phyloP scores from a whole-genome alignment of 2,329 filamentous ascomycete genomes.

The Clathrospora elynae region DNA sequence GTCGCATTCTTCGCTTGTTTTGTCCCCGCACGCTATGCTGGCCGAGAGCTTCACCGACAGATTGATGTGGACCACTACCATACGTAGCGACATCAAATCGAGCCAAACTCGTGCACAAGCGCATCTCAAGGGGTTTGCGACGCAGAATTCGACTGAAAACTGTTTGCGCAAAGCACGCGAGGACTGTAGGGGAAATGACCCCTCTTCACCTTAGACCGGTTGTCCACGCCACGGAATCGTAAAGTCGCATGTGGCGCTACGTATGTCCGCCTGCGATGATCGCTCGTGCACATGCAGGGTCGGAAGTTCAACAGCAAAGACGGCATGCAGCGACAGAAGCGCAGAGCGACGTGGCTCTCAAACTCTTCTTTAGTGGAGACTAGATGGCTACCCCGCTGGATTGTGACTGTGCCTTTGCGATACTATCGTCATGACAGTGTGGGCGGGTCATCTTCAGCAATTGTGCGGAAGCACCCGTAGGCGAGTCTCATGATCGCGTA shows the following conservation, averaged over 20 bases:
- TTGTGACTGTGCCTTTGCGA: slow-evolving; percentile 17
- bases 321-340: slow-evolving; percentile 12
- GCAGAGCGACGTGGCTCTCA: slow-evolving; percentile 2
- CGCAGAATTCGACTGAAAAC: slow-evolving; percentile 19
- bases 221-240: slow-evolving; percentile 31
- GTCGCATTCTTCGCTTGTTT: slow-evolving; percentile 32
- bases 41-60: slow-evolving; percentile 42
- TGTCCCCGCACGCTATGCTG: slow-evolving; percentile 30
- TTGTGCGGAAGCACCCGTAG: slow-evolving; percentile 10
- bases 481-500: slow-evolving; percentile 12
- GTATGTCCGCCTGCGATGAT: slow-evolving; percentile 34
- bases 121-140: slow-evolving; percentile 28
- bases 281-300: slow-evolving; percentile 39
- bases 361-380: no score
- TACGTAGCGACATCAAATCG: slow-evolving; percentile 32
- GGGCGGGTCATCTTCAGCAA: slow-evolving; percentile 15
- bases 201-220: slow-evolving; percentile 35
- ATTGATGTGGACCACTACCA: slow-evolving; percentile 31
- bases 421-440: slow-evolving; percentile 20
- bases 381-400: slow-evolving; percentile 7
- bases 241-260: slow-evolving; percentile 38
- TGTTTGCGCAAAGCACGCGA: slow-evolving; percentile 40
- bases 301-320: slow-evolving; percentile 17
- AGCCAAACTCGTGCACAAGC: slow-evolving; percentile 22
- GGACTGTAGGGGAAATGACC: slow-evolving; percentile 31